Percentiles rank a stretch among this genome's conserved stretches.
phyloP scores from a whole-genome alignment of 305 asterid species.

The Rubia tinctorum region DNA sequence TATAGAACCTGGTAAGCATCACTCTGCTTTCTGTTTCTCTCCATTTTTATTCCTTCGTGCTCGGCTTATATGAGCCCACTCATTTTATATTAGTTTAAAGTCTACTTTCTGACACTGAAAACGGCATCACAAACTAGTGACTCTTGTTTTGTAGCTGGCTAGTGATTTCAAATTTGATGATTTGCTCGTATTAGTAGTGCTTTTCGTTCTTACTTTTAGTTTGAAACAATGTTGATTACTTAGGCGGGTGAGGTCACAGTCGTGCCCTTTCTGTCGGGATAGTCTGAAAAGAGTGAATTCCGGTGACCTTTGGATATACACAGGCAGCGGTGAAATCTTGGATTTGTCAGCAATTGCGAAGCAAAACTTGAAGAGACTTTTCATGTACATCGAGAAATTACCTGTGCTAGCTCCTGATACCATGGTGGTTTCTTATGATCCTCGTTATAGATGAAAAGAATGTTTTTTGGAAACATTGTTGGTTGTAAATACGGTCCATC shows the following conservation, averaged over 20 bases:
- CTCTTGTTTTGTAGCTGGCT: background rate
- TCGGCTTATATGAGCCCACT: background rate
- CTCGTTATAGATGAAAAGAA: constrained; percentile 23
- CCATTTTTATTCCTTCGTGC: background rate
- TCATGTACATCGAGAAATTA: constrained; percentile 40
- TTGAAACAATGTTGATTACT: constrained; percentile 4
- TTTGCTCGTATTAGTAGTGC: background rate
- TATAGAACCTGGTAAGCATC: constrained; percentile 59
- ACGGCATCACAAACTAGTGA: background rate
- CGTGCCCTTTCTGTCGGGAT: constrained; percentile 51
- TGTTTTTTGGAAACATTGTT: constrained; percentile 7
- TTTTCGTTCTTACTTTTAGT: background rate
- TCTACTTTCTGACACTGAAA: background rate
- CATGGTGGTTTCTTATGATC: constrained; percentile 28
- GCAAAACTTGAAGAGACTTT: constrained; percentile 41
- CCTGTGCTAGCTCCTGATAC: constrained; percentile 35
- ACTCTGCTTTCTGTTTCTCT: background rate
- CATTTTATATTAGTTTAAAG: too few species aligned
- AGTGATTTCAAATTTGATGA: background rate
- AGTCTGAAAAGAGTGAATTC: constrained; percentile 36
- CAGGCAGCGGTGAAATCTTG: constrained; percentile 30
- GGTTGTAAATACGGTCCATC: constrained; percentile 24
- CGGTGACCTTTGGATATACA: constrained; percentile 46
- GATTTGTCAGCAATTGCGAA: constrained; percentile 31
- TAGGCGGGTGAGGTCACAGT: constrained; percentile 42